Evolutionary conservation across 2,329 filamentous ascomycete genomes (phyloP).

Genomic region (Microdochium paspali): DNA sequence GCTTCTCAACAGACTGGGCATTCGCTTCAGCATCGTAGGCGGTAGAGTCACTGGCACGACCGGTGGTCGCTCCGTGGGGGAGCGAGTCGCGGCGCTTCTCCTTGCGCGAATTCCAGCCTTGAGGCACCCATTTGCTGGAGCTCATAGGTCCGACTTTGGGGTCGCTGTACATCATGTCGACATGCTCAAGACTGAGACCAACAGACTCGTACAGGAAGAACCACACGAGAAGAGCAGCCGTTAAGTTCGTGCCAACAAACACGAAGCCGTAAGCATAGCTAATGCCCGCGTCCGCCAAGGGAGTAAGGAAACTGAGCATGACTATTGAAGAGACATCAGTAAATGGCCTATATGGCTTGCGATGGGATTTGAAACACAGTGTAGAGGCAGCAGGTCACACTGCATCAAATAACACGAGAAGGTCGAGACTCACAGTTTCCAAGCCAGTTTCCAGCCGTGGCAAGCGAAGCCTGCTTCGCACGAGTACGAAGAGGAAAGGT

Average conservation of each 20-base stretch:
- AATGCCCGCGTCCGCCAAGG: constrained; percentile 52
- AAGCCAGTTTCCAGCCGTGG: constrained; percentile 45
- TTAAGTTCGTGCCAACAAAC: constrained; percentile 53
- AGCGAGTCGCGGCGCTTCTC: constrained; percentile 5
- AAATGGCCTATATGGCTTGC: neutral
- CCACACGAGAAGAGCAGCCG: constrained; percentile 50
- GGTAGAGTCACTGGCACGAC: neutral
- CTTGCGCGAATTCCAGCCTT: constrained; percentile 31
- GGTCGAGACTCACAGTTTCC: constrained; percentile 41
- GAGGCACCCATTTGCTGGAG: constrained; percentile 42
- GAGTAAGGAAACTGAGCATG: constrained; percentile 59
- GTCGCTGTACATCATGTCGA: constrained; percentile 62
- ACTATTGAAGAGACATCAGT: constrained; percentile 21
- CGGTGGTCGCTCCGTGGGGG: neutral
- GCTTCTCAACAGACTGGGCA: neutral
- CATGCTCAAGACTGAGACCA: constrained; percentile 58
- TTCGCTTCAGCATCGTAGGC: neutral
- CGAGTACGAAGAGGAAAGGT: constrained; percentile 51
- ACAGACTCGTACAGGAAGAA: constrained; percentile 62
- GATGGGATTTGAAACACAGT: neutral
- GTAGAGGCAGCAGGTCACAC: neutral
- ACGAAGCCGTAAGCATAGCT: constrained; percentile 57
- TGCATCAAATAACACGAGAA: neutral
- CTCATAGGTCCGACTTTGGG: constrained; percentile 49
- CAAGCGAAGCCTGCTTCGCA: constrained; percentile 43